phyloP scores from a whole-genome alignment of 345 rosid genomes.

The Boechera stricta region DNA sequence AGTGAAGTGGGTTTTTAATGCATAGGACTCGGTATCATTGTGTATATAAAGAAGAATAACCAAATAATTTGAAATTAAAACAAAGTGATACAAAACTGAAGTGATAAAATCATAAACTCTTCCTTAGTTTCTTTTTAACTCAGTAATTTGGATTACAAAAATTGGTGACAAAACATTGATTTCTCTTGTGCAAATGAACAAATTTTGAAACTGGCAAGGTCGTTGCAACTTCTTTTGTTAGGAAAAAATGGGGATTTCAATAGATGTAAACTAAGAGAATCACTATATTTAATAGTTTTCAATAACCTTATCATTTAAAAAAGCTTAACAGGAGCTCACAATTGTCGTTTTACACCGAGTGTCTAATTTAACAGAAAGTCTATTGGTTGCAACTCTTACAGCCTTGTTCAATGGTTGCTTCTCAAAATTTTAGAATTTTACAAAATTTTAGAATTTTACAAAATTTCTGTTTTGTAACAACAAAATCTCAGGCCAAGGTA shows the following conservation, averaged over 20 bases:
- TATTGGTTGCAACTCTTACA: neutral
- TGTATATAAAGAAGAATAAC: conserved; percentile 10
- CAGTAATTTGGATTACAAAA: neutral
- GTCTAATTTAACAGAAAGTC: neutral
- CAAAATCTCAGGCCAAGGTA: conserved; percentile 42
- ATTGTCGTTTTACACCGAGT: neutral
- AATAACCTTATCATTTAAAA: neutral
- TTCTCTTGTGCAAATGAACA: neutral
- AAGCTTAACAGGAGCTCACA: neutral
- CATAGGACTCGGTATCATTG: conserved; percentile 17
- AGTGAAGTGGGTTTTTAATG: neutral
- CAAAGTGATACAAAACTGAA: conserved; percentile 10
- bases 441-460: conserved; percentile 29
- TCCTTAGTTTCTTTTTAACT: neutral
- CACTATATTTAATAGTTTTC: neutral
- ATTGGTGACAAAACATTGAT: neutral
- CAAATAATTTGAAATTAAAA: neutral
- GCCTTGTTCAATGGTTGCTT: conserved; percentile 20
- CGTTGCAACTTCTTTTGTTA: neutral
- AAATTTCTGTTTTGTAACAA: conserved; percentile 18
- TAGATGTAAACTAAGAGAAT: neutral
- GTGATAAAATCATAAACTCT: neutral
- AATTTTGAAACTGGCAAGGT: neutral
- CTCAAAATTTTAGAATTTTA: conserved; percentile 26
- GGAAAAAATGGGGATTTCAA: neutral